Evolutionary conservation across 2,329 filamentous ascomycete genomes (phyloP).

Genomic region (Colletotrichum coccodes): DNA sequence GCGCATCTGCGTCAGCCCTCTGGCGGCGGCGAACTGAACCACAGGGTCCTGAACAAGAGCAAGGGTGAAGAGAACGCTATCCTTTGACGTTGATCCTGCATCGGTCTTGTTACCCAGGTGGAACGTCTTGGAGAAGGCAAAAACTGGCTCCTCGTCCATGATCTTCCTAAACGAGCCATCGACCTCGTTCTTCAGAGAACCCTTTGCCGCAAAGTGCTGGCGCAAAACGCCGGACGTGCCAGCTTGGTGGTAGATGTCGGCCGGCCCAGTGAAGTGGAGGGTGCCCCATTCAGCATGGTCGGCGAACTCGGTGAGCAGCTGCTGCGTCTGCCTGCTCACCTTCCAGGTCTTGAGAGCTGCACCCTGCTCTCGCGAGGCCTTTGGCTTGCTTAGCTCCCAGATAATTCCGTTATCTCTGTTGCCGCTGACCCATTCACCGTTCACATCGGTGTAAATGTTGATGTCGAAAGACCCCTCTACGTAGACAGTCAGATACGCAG

Average conservation of each 20-base stretch:
- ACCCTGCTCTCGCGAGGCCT: conserved; percentile 44
- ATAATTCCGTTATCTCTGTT: conserved; percentile 74
- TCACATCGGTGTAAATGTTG: conserved; percentile 74
- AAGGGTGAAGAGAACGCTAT: conserved; percentile 78
- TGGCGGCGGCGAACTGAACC: conserved; percentile 80
- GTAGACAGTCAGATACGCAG: conserved; percentile 78
- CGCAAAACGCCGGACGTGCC: conserved; percentile 75
- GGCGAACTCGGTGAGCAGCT: conserved; percentile 77
- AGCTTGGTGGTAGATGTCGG: conserved; percentile 74
- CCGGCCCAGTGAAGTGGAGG: conserved; percentile 79
- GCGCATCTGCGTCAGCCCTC: conserved; percentile 81
- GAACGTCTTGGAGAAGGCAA: conserved; percentile 79
- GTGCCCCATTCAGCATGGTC: conserved; percentile 89
- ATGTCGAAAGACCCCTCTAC: conserved; percentile 74
- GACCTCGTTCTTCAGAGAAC: conserved; percentile 72
- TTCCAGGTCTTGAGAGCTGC: conserved; percentile 73
- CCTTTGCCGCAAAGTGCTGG: conserved; percentile 74
- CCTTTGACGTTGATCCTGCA: conserved; percentile 41
- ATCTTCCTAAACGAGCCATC: conserved; percentile 76
- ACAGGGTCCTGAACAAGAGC: conserved; percentile 82
- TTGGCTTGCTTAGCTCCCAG: conserved; percentile 70
- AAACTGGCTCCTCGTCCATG: conserved; percentile 83
- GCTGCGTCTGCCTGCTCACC: conserved; percentile 67
- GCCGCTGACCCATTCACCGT: conserved; percentile 86
- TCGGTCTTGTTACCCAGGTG: conserved; percentile 49